These are phyloP conservation scores for Ganoderma meredithae DNA, from an alignment of 1,284 basidiomycete genomes.

Conservation along the genomic window DNA sequence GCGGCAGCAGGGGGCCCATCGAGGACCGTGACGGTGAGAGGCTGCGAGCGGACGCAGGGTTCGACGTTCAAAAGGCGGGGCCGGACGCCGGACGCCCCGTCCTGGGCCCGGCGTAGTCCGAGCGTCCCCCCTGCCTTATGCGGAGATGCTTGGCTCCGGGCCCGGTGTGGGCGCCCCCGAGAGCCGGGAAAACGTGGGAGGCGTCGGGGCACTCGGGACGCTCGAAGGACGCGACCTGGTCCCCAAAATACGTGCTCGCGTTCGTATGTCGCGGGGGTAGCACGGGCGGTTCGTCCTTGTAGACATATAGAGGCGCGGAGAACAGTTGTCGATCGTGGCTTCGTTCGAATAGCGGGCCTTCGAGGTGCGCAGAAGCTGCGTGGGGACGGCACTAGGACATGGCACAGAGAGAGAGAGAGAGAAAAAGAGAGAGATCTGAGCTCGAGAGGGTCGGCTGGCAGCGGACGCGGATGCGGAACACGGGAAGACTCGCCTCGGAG, in stretches of 20 bases:
- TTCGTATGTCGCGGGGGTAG: neutral
- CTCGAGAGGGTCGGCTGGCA: neutral
- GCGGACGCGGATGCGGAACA: neutral
- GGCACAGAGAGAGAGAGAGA: neutral
- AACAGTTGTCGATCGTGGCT: neutral
- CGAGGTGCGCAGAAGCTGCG: neutral
- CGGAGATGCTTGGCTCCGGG: slow-evolving; percentile 5
- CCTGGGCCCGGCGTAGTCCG: neutral
- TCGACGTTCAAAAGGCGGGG: neutral
- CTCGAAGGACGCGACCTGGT: neutral
- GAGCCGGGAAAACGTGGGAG: slow-evolving; percentile 3
- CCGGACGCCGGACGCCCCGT: neutral
- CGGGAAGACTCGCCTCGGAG: slow-evolving; percentile 1
- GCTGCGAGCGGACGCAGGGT: neutral
- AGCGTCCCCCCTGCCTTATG: neutral
- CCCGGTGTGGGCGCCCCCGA: slow-evolving; percentile 7
- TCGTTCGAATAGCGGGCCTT: neutral
- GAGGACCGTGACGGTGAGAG: slow-evolving; percentile 5
- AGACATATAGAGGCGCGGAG: neutral
- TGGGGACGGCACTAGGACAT: neutral
- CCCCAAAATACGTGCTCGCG: neutral
- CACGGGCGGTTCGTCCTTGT: neutral
- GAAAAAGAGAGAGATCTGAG: neutral
- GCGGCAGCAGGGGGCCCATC: neutral
- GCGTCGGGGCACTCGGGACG: neutral